Evolutionary conservation across 2,329 filamentous ascomycete species (phyloP).

Genomic region (Pestalotiopsis sp.): DNA sequence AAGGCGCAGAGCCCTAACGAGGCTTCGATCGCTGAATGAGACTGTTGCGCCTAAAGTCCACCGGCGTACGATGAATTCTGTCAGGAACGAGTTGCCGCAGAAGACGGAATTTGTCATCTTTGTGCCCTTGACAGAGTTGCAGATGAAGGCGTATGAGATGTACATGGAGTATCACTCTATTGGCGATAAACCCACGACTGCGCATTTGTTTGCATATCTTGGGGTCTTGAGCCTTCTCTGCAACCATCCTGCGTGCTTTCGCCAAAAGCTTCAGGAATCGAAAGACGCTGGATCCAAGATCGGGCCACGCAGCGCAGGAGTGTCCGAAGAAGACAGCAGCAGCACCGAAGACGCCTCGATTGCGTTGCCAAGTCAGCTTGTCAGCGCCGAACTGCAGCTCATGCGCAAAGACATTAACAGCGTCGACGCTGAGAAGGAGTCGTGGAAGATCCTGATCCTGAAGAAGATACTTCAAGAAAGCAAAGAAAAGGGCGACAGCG

Average conservation of each 20-base stretch:
- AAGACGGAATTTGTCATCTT: slow-evolving; percentile 85
- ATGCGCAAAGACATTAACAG: slow-evolving; percentile 36
- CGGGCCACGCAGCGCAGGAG: not conserved
- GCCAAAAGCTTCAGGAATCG: slow-evolving; percentile 34
- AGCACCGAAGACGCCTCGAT: slow-evolving; percentile 14
- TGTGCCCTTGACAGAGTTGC: slow-evolving; percentile 68
- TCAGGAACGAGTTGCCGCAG: slow-evolving; percentile 68
- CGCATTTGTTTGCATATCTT: slow-evolving; percentile 37
- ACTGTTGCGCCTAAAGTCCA: slow-evolving; percentile 79
- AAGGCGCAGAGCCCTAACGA: slow-evolving; percentile 63
- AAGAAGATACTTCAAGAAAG: slow-evolving; percentile 70
- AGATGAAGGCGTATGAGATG: slow-evolving; percentile 63
- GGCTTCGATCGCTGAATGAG: slow-evolving; percentile 70
- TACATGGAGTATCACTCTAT: slow-evolving; percentile 38
- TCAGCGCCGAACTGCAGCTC: slow-evolving; percentile 35
- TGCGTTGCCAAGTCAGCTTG: slow-evolving; percentile 31
- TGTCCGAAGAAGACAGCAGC: slow-evolving; percentile 7
- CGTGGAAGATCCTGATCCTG: slow-evolving; percentile 72
- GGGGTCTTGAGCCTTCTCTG: slow-evolving; percentile 50
- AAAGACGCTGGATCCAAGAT: slow-evolving; percentile 16
- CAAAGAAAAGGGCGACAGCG: slow-evolving; percentile 66
- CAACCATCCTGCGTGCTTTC: slow-evolving; percentile 55
- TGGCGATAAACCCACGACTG: slow-evolving; percentile 14
- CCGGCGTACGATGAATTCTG: slow-evolving; percentile 67
- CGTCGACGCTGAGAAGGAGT: slow-evolving; percentile 52